Conservation (phyloP, 1,284 basidiomycete species). For the Moesziomyces globuligerus region DNA sequence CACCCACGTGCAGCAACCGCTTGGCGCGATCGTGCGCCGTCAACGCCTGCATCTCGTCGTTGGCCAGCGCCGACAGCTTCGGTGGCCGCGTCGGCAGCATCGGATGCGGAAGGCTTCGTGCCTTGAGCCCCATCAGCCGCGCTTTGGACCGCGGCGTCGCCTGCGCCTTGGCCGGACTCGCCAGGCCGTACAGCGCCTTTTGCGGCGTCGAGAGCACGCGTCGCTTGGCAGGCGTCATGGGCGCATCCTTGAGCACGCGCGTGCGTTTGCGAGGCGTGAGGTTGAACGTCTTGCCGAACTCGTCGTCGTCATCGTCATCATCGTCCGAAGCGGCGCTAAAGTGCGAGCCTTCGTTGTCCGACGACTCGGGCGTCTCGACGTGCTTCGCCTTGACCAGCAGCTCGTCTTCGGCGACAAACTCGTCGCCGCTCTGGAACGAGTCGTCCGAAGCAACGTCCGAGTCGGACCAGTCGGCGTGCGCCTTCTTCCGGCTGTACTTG, state of each 20-base stretch:
- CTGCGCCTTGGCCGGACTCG: slow-evolving; percentile 42
- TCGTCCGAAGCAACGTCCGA: slow-evolving; percentile 47
- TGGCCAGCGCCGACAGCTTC: slow-evolving; percentile 47
- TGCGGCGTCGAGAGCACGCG: slow-evolving; percentile 35
- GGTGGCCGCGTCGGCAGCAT: slow-evolving; percentile 51
- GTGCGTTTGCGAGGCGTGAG: slow-evolving; percentile 35
- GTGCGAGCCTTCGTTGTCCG: slow-evolving; percentile 39
- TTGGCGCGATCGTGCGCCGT: slow-evolving; percentile 58
- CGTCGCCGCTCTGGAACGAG: slow-evolving; percentile 46
- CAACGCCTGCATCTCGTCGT: slow-evolving; percentile 30
- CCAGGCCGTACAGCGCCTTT: slow-evolving; percentile 21
- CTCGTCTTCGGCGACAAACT: slow-evolving; percentile 41
- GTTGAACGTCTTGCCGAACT: slow-evolving; percentile 32
- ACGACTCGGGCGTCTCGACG: slow-evolving; percentile 42
- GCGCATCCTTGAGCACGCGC: slow-evolving; percentile 24
- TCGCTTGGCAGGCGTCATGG: slow-evolving; percentile 43
- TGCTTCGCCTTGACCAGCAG: slow-evolving; percentile 41
- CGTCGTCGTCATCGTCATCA: slow-evolving; percentile 31
- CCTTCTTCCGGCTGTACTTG: slow-evolving; percentile 22
- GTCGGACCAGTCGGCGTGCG: slow-evolving; percentile 29
- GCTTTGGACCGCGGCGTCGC: slow-evolving; percentile 46
- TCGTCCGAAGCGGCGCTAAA: slow-evolving; percentile 26
- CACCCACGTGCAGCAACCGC: slow-evolving; percentile 85
- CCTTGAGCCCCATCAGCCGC: slow-evolving; percentile 40
- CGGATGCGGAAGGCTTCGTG: slow-evolving; percentile 33